phyloP scores from a whole-genome alignment of 345 rosid genomes.

The Moricandia arvensis region DNA sequence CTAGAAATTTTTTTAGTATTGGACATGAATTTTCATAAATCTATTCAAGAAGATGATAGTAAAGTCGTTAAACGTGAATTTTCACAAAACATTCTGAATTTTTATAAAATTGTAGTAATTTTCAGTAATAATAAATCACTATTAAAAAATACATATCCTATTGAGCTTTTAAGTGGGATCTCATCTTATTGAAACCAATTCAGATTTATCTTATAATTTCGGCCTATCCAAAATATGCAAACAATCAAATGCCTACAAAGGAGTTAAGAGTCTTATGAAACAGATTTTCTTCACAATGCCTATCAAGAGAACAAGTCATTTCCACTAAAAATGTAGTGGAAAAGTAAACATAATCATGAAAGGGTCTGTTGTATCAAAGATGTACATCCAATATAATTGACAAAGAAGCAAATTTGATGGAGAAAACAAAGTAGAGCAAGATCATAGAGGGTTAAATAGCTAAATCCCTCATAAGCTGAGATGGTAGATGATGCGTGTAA shows the following conservation, averaged over 20 bases:
- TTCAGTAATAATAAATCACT: too few relatives aligned
- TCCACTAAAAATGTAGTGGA: neutral
- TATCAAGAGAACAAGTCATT: neutral
- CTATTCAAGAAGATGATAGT: too few relatives aligned
- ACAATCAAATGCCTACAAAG: neutral
- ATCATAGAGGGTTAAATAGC: slow-evolving; percentile 8
- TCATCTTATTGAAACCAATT: neutral
- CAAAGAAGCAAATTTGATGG: slow-evolving; percentile 15
- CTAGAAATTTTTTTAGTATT: too few relatives aligned
- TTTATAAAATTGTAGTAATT: too few relatives aligned
- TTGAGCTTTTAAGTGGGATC: neutral
- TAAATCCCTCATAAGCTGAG: slow-evolving; percentile 2
- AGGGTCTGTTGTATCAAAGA: slow-evolving; percentile 28
- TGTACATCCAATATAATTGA: slow-evolving; percentile 31
- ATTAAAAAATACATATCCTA: too few relatives aligned
- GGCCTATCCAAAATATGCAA: neutral
- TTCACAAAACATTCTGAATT: too few relatives aligned
- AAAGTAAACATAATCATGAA: slow-evolving; percentile 5
- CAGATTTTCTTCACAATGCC: neutral
- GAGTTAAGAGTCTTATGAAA: neutral
- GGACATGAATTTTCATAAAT: too few relatives aligned
- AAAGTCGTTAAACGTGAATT: too few relatives aligned
- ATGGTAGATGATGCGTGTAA: slow-evolving; percentile 11
- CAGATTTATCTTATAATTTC: neutral
- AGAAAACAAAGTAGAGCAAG: slow-evolving; percentile 8